Conservation (phyloP, 1,139 yeast genomes). For the Geotrichum klebahnii region DNA sequence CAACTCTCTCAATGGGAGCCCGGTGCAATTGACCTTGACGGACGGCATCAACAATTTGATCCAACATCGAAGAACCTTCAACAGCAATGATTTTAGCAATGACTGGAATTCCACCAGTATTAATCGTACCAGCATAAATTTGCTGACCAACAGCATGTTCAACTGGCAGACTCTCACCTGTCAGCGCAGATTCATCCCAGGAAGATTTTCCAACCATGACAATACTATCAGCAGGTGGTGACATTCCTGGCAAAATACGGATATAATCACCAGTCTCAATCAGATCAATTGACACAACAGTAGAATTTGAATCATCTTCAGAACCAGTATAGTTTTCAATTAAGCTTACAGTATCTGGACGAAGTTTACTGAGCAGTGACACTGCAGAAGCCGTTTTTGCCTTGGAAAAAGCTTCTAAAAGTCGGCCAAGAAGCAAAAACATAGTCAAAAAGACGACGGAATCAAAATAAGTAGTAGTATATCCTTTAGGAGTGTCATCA, state of each 20-base stretch:
- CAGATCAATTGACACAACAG: slow-evolving; percentile 44
- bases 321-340: slow-evolving; percentile 39
- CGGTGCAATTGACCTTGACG: slow-evolving; percentile 69
- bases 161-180: slow-evolving; percentile 74
- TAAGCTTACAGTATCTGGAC: slow-evolving; percentile 51
- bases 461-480: slow-evolving; percentile 67
- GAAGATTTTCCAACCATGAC: slow-evolving; percentile 54
- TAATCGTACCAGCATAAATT: slow-evolving; percentile 68
- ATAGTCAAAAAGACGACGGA: slow-evolving; percentile 72
- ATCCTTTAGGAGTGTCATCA: slow-evolving; percentile 39
- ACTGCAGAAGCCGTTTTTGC: slow-evolving; percentile 65
- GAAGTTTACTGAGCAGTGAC: slow-evolving; percentile 49
- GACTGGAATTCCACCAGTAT: slow-evolving; percentile 53
- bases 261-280: slow-evolving; percentile 64
- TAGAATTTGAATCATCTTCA: slow-evolving; percentile 10
- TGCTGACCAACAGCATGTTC: slow-evolving; percentile 59
- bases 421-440: slow-evolving; percentile 64
- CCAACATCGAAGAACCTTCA: slow-evolving; percentile 63
- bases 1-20: slow-evolving; percentile 70
- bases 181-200: slow-evolving; percentile 72
- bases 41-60: slow-evolving; percentile 65
- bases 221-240: slow-evolving; percentile 69
- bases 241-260: slow-evolving; percentile 59
- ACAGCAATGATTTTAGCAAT: slow-evolving; percentile 56
- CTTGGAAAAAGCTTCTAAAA: slow-evolving; percentile 63